Conservation (phyloP, 106 monocot genomes). For the Acorus calamus region DNA sequence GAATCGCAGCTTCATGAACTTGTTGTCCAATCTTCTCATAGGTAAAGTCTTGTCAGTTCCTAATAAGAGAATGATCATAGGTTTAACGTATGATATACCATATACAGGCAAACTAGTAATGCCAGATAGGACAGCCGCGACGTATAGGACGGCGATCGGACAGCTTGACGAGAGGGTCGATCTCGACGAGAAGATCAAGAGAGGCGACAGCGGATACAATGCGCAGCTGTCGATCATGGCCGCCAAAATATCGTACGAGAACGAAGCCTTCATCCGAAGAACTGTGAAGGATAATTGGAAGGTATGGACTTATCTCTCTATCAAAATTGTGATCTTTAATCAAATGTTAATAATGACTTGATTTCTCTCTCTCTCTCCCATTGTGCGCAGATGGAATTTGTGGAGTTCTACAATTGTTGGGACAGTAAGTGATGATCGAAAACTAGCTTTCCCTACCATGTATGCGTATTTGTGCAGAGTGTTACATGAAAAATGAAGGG, state of each 20-base stretch:
- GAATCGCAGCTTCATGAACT: not conserved
- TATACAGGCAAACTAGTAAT: slow-evolving; percentile 27
- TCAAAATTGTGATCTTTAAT: no score
- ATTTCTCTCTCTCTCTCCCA: no score
- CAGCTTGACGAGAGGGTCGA: slow-evolving; percentile 36
- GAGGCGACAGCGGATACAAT: slow-evolving; percentile 22
- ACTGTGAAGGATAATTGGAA: slow-evolving; percentile 35
- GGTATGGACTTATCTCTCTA: slow-evolving; percentile 7
- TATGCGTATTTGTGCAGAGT: no score
- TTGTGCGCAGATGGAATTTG: slow-evolving; percentile 41
- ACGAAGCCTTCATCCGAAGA: slow-evolving; percentile 20
- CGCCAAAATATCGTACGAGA: slow-evolving; percentile 60
- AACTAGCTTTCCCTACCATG: no score
- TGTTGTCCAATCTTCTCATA: slow-evolving; percentile 3
- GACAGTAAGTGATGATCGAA: slow-evolving; percentile 27
- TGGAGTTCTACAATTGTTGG: slow-evolving; percentile 40
- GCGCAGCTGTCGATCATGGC: slow-evolving; percentile 54
- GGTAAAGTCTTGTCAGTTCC: not conserved
- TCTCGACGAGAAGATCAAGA: slow-evolving; percentile 24
- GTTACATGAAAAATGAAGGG: no score
- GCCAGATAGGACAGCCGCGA: slow-evolving; percentile 19
- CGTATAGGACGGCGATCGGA: slow-evolving; percentile 33
- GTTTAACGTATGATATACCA: no score
- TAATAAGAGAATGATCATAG: no score
- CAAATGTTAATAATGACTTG: no score